Evolutionary conservation across 371 early-diverging fungal genomes (phyloP), one percentile per base, ranked within the genome.

Genomic region (Sporodiniella umbellata): DNA sequence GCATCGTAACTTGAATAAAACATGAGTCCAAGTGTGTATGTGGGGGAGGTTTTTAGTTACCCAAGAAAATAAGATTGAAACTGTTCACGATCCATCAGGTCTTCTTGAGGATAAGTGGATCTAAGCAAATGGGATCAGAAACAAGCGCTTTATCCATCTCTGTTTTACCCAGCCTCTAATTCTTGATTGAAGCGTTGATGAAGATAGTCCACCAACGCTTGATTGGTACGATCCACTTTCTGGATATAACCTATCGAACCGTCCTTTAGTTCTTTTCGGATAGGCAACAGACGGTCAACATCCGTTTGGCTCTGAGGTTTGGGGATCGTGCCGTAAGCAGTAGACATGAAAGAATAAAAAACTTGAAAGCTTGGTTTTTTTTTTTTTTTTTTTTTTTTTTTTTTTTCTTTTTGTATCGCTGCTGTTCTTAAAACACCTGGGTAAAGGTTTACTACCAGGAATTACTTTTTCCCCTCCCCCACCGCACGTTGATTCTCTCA

Each of bases 101-200:
- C 54, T 62, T 88, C 87, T 51, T 87, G 87, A 12, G 91, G 89
- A 54, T 90, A 90, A 8, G 87, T 87, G 26, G 80, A 80, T 26
- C 75, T 75, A 59, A 15, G 52, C n/a, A 33, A 10, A 4, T 22
- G 26, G 7, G 42, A 31, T n/a, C 8, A 35, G 11, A 18, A 35
- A 25, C 26, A 8, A 17, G n/a, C 23, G 11, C 24, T 35, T 47
- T 31, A 42, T n/a, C 14, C 17, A 47, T 14, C 12, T 42, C 15
- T 49, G 8, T 31, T 28, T 62, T 60, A 75, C 51, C 91, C 91
- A 8, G 58, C 67, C 33, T 74, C 73, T 19, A 90, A 72, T 53
- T 86, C 86, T 15, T 50, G 56, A 54, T 87, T 90, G 56, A 90
- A 80, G 25, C 86, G 58, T n/a, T 47, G 35, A 39, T 74, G 79